Evolutionary conservation across 805 yeast genomes (phyloP).

Genomic region (Candida lessepsii): DNA sequence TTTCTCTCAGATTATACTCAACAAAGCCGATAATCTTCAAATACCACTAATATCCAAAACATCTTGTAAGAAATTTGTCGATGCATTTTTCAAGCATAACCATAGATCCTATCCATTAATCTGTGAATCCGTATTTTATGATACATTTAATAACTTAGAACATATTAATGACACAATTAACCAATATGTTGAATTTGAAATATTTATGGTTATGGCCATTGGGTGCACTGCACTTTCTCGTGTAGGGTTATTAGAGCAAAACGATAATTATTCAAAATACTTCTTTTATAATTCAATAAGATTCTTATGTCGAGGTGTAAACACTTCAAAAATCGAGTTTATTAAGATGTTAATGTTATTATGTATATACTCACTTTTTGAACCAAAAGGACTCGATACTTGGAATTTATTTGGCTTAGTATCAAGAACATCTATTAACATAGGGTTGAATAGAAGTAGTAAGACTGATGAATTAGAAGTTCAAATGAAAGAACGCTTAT

Average conservation of each 20-base stretch:
- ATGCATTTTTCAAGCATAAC: slow-evolving; percentile 45
- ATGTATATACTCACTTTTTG: slow-evolving; percentile 52
- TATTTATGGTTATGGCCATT: slow-evolving; percentile 53
- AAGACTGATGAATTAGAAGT: slow-evolving; percentile 20
- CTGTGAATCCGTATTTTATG: slow-evolving; percentile 35
- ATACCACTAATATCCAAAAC: slow-evolving; percentile 23
- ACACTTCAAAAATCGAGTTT: slow-evolving; percentile 37
- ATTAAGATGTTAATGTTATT: slow-evolving; percentile 41
- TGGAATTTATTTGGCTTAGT: slow-evolving; percentile 54
- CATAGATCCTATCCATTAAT: slow-evolving; percentile 46
- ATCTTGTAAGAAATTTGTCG: slow-evolving; percentile 35
- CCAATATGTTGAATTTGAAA: slow-evolving; percentile 45
- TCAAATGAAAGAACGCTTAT: slow-evolving; percentile 45
- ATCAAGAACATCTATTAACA: slow-evolving; percentile 41
- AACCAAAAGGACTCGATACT: slow-evolving; percentile 47
- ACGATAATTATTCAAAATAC: slow-evolving; percentile 15
- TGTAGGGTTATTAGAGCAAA: slow-evolving; percentile 20
- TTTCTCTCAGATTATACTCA: slow-evolving; percentile 15
- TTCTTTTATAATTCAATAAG: slow-evolving; percentile 29
- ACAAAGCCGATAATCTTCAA: slow-evolving; percentile 9
- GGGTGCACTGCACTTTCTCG: slow-evolving; percentile 50
- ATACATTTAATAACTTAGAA: slow-evolving; percentile 27
- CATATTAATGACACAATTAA: slow-evolving; percentile 20
- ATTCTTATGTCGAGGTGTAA: slow-evolving; percentile 42
- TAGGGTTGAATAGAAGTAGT: slow-evolving; percentile 46